Evolutionary conservation across 2,329 filamentous ascomycete genomes (phyloP).

Genomic region (Scleromitrula shiraiana): DNA sequence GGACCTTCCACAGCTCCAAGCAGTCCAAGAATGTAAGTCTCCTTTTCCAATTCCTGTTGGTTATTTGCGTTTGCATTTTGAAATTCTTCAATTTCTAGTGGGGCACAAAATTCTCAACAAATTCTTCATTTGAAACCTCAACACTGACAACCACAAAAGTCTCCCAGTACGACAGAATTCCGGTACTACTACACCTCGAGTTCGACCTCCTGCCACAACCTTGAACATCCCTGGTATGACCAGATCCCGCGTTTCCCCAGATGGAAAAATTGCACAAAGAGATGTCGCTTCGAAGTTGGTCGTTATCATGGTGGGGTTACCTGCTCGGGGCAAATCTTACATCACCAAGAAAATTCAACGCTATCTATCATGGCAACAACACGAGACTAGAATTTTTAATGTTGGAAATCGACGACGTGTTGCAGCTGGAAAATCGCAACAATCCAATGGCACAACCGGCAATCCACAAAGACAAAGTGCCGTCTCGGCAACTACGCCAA

Average conservation of each 20-base stretch:
- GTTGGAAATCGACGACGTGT: conserved; percentile 85
- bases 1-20: conserved; percentile 26
- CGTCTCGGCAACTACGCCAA: conserved; percentile 4
- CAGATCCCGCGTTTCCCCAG: conserved; percentile 87
- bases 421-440: conserved; percentile 49
- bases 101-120: neutral
- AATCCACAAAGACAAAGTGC: no score
- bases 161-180: conserved; percentile 66
- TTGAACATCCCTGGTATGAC: conserved; percentile 96
- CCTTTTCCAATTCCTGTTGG: neutral
- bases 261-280: conserved; percentile 85
- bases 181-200: conserved; percentile 66
- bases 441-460: conserved; percentile 14
- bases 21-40: conserved; percentile 28
- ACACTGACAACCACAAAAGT: conserved; percentile 34
- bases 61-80: neutral
- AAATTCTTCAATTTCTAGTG: neutral
- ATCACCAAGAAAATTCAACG: conserved; percentile 97
- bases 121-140: neutral
- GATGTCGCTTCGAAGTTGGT: conserved; percentile 96
- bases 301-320: conserved; percentile 96
- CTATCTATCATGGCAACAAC: conserved; percentile 95
- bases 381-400: conserved; percentile 94
- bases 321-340: conserved; percentile 93
- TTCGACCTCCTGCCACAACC: conserved; percentile 80